Percentiles rank a stretch among this genome's conserved stretches.
Conservation (phyloP, 257 asterid genomes). For the Jacaranda mimosifolia region DNA sequence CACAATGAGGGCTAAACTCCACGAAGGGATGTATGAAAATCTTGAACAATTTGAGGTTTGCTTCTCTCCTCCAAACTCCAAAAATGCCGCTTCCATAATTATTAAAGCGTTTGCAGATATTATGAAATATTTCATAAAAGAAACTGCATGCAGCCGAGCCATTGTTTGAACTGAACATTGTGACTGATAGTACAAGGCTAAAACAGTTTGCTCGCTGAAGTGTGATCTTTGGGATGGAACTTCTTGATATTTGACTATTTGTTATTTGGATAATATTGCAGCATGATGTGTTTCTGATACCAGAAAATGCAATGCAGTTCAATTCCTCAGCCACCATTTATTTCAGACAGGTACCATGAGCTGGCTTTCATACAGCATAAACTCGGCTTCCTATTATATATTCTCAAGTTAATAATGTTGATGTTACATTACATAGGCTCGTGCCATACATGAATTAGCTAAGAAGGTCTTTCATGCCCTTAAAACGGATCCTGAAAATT, state of each 20-base stretch:
- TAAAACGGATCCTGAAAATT: constrained; percentile 64
- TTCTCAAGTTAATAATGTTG: background rate
- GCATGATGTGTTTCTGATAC: constrained; percentile 85
- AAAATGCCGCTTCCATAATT: background rate
- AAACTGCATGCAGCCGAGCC: too few relatives aligned
- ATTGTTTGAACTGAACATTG: too few relatives aligned
- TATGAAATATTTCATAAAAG: background rate
- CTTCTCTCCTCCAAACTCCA: background rate
- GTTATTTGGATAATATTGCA: constrained; percentile 44
- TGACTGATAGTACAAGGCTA: too few relatives aligned
- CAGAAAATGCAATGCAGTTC: constrained; percentile 91
- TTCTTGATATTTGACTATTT: background rate
- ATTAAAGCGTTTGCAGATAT: too few relatives aligned
- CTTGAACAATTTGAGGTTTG: constrained; percentile 84
- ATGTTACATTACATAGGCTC: constrained; percentile 57
- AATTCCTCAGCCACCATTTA: constrained; percentile 72
- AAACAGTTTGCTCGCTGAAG: too few relatives aligned
- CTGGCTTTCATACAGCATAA: background rate
- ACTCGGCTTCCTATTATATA: background rate
- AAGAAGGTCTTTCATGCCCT: constrained; percentile 77
- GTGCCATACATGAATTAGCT: constrained; percentile 80
- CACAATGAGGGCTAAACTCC: constrained; percentile 96
- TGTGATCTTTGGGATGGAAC: too few relatives aligned
- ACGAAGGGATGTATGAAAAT: constrained; percentile 80
- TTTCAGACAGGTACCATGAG: constrained; percentile 69